Evolutionary conservation across 257 asterid genomes (phyloP).

Genomic region (Scutellaria baicalensis): DNA sequence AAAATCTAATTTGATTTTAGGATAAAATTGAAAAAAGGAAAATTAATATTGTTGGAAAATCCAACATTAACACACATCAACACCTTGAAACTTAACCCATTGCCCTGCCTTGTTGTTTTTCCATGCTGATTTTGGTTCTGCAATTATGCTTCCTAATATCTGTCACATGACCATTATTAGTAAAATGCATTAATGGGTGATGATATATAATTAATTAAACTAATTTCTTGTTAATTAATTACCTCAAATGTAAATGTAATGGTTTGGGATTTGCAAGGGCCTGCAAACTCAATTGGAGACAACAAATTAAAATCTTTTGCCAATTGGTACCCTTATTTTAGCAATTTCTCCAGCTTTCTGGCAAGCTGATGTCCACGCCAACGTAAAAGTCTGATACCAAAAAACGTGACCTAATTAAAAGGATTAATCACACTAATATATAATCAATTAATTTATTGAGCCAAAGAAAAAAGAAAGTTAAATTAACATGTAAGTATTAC

Average conservation of each 20-base stretch:
- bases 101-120: neutral
- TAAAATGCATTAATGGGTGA: too few relatives aligned
- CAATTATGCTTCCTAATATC: conserved; percentile 35
- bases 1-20: too few relatives aligned
- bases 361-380: conserved; percentile 29
- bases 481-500: too few relatives aligned
- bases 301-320: conserved; percentile 21
- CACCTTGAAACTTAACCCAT: conserved; percentile 31
- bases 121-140: conserved; percentile 27
- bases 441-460: neutral
- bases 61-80: too few relatives aligned
- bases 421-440: neutral
- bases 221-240: neutral
- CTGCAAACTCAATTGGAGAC: conserved; percentile 19
- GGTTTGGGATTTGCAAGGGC: conserved; percentile 26
- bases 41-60: too few relatives aligned
- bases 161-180: too few relatives aligned
- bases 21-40: too few relatives aligned
- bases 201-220: too few relatives aligned
- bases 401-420: neutral
- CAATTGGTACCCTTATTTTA: conserved; percentile 9
- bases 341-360: neutral
- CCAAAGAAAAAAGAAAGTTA: neutral
- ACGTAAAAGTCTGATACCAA: conserved; percentile 15
- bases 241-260: conserved; percentile 31